A percentile compares a stretch with the other conserved stretches of the same genome.
These are phyloP conservation scores for Gonapodya prolifera DNA, from an alignment of 192 early-diverging fungal species.

Conservation along the genomic window DNA sequence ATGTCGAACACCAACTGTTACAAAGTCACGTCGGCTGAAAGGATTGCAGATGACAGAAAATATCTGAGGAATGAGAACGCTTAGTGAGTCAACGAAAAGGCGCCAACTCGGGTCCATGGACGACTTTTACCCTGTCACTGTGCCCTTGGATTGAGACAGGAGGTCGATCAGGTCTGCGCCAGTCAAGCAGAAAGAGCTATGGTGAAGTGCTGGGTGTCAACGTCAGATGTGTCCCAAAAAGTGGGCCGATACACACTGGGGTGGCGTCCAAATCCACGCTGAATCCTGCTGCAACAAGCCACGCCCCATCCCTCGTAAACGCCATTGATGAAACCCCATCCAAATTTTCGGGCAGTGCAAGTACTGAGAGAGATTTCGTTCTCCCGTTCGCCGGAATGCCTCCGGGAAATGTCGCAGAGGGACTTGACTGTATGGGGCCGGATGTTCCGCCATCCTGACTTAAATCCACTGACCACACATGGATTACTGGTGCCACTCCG, in stretches of 20 bases:
- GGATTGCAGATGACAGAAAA: neutral
- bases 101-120: neutral
- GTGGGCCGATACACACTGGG: neutral
- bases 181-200: neutral
- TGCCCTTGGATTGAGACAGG: neutral
- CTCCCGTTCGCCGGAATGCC: neutral
- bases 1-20: neutral
- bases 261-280: neutral
- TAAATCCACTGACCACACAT: neutral
- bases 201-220: neutral
- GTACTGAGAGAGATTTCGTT: neutral
- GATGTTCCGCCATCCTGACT: neutral
- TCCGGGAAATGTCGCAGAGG: neutral
- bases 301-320: neutral
- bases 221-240: neutral
- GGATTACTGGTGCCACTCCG: neutral
- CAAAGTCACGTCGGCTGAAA: neutral
- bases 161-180: neutral
- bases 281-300: neutral
- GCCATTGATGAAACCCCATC: neutral
- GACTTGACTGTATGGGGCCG: neutral
- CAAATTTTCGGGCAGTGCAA: neutral
- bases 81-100: neutral
- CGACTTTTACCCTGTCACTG: neutral
- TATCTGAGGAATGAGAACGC: neutral